These are phyloP conservation scores for Rhododendron simsii DNA, from an alignment of 148 eudicot species.

Conservation along the genomic window DNA sequence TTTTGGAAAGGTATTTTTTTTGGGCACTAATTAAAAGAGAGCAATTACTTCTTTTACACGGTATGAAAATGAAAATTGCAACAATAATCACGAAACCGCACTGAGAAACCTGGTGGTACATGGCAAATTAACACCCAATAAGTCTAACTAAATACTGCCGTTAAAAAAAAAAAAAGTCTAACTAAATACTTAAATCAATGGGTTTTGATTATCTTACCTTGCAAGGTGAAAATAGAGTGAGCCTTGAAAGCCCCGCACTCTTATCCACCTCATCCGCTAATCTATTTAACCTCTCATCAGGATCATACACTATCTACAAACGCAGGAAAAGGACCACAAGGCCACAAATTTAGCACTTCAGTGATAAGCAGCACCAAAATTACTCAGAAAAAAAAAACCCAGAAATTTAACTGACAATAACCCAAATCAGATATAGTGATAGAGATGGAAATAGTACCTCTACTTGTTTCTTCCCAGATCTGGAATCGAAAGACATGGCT, in stretches of 20 bases:
- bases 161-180: not conserved
- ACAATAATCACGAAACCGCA: not conserved
- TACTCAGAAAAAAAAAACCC: not conserved
- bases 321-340: not conserved
- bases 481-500: constrained; percentile 46
- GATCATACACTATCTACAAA: constrained; percentile 70
- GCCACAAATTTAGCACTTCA: not conserved
- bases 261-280: constrained; percentile 82
- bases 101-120: not conserved
- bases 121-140: not conserved
- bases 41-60: not conserved
- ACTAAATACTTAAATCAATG: not conserved
- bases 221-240: constrained; percentile 94
- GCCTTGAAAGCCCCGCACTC: constrained; percentile 74
- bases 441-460: constrained; percentile 38
- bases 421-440: not conserved
- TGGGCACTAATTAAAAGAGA: not conserved
- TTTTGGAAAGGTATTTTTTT: not conserved
- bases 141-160: not conserved
- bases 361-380: not conserved
- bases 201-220: constrained; percentile 46
- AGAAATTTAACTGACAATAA: not conserved
- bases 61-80: too few species aligned
- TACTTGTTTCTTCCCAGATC: constrained; percentile 40
- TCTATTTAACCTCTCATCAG: constrained; percentile 62